Conservation (phyloP, 352 stramenopile genomes). For the Pythium aquatile region DNA sequence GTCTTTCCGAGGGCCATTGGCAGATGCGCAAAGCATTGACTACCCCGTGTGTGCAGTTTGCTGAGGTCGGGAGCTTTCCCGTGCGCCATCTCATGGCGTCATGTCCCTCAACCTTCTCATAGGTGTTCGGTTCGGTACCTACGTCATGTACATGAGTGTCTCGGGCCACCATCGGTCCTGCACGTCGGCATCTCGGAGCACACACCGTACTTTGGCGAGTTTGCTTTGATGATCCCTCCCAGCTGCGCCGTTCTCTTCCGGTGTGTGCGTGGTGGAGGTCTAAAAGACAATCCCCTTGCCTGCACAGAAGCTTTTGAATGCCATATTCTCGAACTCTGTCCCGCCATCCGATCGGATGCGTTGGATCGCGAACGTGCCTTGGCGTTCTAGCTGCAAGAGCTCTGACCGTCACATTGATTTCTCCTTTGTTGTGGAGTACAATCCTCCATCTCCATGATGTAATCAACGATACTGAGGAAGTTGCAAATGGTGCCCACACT, state of each 20-base stretch:
- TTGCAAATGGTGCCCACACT: too few relatives aligned
- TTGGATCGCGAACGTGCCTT: neutral
- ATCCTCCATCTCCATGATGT: constrained; percentile 7
- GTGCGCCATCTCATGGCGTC: too few relatives aligned
- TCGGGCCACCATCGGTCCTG: constrained; percentile 3
- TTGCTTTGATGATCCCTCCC: constrained; percentile 7
- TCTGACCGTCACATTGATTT: constrained; percentile 6
- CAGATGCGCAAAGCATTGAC: too few relatives aligned
- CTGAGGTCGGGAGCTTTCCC: too few relatives aligned
- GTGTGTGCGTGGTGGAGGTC: neutral
- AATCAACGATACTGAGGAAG: too few relatives aligned
- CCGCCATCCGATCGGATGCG: constrained; percentile 5
- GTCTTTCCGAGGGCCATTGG: too few relatives aligned
- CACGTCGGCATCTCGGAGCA: neutral
- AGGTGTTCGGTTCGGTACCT: constrained; percentile 5
- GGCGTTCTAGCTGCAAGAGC: constrained; percentile 1
- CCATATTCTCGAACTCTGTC: constrained; percentile 8
- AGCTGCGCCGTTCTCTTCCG: constrained; percentile 3
- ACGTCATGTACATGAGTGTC: constrained; percentile 7
- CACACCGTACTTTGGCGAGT: constrained; percentile 2
- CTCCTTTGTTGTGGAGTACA: constrained; percentile 5
- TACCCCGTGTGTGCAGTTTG: too few relatives aligned
- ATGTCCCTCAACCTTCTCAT: neutral
- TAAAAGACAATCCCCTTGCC: constrained; percentile 7
- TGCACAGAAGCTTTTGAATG: constrained; percentile 9